A percentile compares a stretch with the other conserved stretches of the same genome.
Conservation (phyloP, 805 yeast species). For the Debaryomyces castellii region DNA sequence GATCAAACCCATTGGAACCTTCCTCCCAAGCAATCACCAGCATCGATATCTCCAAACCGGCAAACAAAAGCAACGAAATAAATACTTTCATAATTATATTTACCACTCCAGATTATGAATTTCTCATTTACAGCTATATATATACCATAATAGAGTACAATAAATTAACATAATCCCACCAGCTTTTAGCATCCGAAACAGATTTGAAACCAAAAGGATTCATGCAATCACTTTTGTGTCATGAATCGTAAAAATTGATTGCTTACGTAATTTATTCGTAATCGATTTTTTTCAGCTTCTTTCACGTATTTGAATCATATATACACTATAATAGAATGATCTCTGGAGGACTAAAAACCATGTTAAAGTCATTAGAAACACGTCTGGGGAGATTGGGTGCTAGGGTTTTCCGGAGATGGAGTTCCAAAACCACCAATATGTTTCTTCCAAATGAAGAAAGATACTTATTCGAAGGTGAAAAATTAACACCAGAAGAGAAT, state of each 20-base stretch:
- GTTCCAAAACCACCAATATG: constrained; percentile 13
- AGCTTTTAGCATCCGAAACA: neutral
- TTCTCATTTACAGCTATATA: no score
- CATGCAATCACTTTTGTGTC: neutral
- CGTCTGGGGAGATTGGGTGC: neutral
- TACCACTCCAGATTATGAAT: no score
- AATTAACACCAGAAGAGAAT: constrained; percentile 26
- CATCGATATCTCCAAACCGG: neutral
- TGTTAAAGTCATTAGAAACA: neutral
- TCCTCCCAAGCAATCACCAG: neutral
- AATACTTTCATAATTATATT: neutral
- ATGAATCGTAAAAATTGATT: neutral
- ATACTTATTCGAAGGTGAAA: constrained; percentile 27
- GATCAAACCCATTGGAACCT: neutral
- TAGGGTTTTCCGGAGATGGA: neutral
- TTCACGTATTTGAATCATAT: neutral
- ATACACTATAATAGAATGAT: no score
- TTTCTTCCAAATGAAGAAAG: constrained; percentile 29
- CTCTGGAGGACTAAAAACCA: neutral
- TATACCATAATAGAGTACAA: no score
- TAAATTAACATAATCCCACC: no score
- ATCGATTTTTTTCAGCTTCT: neutral
- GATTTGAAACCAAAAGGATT: constrained; percentile 1
- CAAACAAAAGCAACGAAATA: neutral
- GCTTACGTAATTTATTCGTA: neutral